Conservation (phyloP, 2,329 filamentous ascomycete genomes). For the Paraphaeosphaeria minitans region DNA sequence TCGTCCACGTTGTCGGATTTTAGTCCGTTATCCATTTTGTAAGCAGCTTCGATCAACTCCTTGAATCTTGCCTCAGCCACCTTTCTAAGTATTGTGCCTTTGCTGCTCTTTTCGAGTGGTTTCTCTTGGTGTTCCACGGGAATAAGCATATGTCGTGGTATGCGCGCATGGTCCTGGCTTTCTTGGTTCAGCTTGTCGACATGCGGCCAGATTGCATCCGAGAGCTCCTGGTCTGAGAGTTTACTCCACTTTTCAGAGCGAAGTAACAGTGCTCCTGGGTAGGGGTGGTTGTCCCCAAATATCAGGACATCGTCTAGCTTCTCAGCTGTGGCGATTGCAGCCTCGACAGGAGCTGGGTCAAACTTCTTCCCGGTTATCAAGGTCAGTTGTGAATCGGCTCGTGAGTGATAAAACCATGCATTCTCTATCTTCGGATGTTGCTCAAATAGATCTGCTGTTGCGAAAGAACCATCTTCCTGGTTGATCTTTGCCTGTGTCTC, state of each 20-base stretch:
- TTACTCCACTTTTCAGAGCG: slow-evolving; percentile 38
- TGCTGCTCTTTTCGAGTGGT: slow-evolving; percentile 64
- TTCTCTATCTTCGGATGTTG: slow-evolving; percentile 57
- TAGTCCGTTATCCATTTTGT: slow-evolving; percentile 38
- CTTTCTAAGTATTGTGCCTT: slow-evolving; percentile 63
- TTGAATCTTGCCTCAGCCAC: slow-evolving; percentile 58
- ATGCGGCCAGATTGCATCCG: slow-evolving; percentile 50
- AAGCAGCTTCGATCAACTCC: slow-evolving; percentile 54
- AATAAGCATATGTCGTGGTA: slow-evolving; percentile 58
- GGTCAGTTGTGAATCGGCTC: slow-evolving; percentile 66
- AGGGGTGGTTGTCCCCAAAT: slow-evolving; percentile 64
- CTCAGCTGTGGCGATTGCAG: slow-evolving; percentile 54
- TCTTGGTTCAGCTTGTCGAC: slow-evolving; percentile 56
- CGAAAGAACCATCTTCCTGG: slow-evolving; percentile 63
- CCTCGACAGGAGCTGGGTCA: slow-evolving; percentile 66
- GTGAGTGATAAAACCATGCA: slow-evolving; percentile 67
- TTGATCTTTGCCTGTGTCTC: slow-evolving; percentile 57
- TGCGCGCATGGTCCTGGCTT: slow-evolving; percentile 57
- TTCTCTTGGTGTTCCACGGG: slow-evolving; percentile 47
- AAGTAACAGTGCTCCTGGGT: slow-evolving; percentile 63
- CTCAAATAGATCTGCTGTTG: slow-evolving; percentile 67
- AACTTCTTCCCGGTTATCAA: slow-evolving; percentile 72
- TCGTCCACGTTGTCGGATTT: slow-evolving; percentile 29
- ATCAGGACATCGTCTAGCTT: slow-evolving; percentile 62
- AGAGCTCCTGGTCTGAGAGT: slow-evolving; percentile 45